Conservation (phyloP, 2,329 filamentous ascomycete genomes). For the Nectriaceae sp. region DNA sequence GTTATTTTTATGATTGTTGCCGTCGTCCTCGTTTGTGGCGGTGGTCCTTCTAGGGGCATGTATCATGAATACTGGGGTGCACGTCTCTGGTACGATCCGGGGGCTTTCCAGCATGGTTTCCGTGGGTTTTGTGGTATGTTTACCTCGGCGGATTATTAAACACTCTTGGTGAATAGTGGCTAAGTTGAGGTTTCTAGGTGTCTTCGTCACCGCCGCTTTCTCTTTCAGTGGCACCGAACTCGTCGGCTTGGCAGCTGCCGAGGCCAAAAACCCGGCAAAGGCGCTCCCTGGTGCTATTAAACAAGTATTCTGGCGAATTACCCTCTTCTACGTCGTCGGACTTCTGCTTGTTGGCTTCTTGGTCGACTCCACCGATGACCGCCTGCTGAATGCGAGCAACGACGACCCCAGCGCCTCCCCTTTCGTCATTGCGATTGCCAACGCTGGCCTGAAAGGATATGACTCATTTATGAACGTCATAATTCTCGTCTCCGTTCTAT, state of each 20-base stretch:
- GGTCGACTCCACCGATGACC: constrained; percentile 45
- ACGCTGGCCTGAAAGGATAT: constrained; percentile 53
- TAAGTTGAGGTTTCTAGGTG: constrained; percentile 12
- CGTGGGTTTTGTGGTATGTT: constrained; percentile 73
- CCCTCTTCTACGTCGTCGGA: constrained; percentile 55
- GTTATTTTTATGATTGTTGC: constrained; percentile 66
- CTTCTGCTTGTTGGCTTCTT: constrained; percentile 55
- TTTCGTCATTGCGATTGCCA: constrained; percentile 59
- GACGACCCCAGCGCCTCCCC: constrained; percentile 45
- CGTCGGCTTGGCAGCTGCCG: constrained; percentile 73
- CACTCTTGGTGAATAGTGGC: neutral
- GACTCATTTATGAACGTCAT: constrained; percentile 61
- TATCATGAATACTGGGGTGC: constrained; percentile 52
- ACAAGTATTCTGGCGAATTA: constrained; percentile 68
- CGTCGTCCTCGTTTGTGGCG: constrained; percentile 60
- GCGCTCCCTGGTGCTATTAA: constrained; percentile 81
- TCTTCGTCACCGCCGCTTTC: constrained; percentile 68
- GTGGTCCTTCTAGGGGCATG: constrained; percentile 52
- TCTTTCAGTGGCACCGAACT: constrained; percentile 73
- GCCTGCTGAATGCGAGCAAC: constrained; percentile 50
- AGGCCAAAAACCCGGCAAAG: constrained; percentile 69
- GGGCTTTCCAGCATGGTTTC: constrained; percentile 71
- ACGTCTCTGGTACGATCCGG: constrained; percentile 51
- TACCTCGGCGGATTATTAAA: neutral
- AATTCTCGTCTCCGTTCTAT: constrained; percentile 60